phyloP scores from a whole-genome alignment of 306 rosid species.

The Fagus sylvatica region DNA sequence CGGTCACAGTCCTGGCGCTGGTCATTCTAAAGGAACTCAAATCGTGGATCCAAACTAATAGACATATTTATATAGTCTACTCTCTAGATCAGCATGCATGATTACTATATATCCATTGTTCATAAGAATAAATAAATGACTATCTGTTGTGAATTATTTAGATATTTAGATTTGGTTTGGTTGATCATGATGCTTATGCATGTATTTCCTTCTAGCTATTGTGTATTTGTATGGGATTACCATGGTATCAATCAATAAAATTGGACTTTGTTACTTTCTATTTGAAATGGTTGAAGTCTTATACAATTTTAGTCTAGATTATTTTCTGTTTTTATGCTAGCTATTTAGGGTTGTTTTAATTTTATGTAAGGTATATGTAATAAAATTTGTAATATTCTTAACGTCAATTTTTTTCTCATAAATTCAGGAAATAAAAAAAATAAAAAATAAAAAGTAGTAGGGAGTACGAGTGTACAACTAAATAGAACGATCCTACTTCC shows the following conservation, averaged over 20 bases:
- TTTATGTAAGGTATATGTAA: too few species aligned
- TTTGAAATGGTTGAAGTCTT: too few species aligned
- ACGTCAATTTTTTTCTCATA: too few species aligned
- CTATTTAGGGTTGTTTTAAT: too few species aligned
- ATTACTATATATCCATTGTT: background rate
- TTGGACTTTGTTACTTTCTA: background rate
- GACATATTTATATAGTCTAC: background rate
- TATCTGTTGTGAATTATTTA: slow-evolving; percentile 5
- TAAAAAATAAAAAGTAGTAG: too few species aligned
- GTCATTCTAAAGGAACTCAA: slow-evolving; percentile 49
- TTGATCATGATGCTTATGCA: background rate
- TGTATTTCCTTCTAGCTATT: background rate
- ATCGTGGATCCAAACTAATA: slow-evolving; percentile 30
- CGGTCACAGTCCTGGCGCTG: slow-evolving; percentile 93
- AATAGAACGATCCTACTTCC: too few species aligned
- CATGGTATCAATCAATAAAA: background rate
- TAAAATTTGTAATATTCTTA: too few species aligned
- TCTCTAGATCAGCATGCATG: background rate
- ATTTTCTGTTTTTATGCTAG: too few species aligned
- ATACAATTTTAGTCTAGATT: too few species aligned
- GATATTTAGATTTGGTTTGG: background rate
- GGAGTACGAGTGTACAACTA: too few species aligned
- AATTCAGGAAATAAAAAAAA: too few species aligned
- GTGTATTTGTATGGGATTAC: background rate
- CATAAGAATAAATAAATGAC: background rate